A percentile compares a stretch with the other conserved stretches of the same genome.
Evolutionary conservation across 331 rosid species (phyloP).

Genomic region (Erythrophleum ivorense): DNA sequence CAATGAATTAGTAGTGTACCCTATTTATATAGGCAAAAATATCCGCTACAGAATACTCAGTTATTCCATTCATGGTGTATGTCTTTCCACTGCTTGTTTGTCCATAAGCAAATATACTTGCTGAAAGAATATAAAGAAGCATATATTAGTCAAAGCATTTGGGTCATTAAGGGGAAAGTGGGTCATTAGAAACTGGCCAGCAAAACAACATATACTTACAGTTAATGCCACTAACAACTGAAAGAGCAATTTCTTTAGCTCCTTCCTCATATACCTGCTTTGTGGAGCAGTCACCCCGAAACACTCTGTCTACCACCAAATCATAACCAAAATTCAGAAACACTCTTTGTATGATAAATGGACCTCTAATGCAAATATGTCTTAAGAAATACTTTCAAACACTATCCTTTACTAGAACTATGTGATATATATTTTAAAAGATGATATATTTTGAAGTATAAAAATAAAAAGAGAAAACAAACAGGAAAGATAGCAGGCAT

Average conservation of each 20-base stretch:
- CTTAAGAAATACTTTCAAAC: conserved; percentile 9
- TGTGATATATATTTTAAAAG: conserved; percentile 13
- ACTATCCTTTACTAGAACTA: not conserved
- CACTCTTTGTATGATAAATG: conserved; percentile 1
- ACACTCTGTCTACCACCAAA: conserved; percentile 75
- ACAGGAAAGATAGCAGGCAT: not conserved
- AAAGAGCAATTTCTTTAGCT: conserved; percentile 78
- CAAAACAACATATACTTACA: conserved; percentile 58
- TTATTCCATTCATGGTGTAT: conserved; percentile 86
- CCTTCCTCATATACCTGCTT: conserved; percentile 86
- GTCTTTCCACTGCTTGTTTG: conserved; percentile 98
- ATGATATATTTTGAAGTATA: not conserved
- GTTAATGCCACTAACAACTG: conserved; percentile 85
- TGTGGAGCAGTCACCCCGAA: conserved; percentile 80
- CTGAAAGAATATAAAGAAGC: conserved; percentile 57
- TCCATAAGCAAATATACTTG: conserved; percentile 90
- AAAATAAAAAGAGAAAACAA: conserved; percentile 9
- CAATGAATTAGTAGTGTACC: conserved; percentile 47
- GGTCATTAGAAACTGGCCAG: conserved; percentile 36
- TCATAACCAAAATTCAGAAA: conserved; percentile 36
- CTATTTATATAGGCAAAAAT: conserved; percentile 76
- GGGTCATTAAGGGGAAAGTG: conserved; percentile 18
- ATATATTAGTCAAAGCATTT: conserved; percentile 22
- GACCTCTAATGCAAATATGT: not conserved
- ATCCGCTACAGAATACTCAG: conserved; percentile 82